Base-by-base conservation (phyloP, 2,329 filamentous ascomycete species). In the Penicillium sp. region DNA sequence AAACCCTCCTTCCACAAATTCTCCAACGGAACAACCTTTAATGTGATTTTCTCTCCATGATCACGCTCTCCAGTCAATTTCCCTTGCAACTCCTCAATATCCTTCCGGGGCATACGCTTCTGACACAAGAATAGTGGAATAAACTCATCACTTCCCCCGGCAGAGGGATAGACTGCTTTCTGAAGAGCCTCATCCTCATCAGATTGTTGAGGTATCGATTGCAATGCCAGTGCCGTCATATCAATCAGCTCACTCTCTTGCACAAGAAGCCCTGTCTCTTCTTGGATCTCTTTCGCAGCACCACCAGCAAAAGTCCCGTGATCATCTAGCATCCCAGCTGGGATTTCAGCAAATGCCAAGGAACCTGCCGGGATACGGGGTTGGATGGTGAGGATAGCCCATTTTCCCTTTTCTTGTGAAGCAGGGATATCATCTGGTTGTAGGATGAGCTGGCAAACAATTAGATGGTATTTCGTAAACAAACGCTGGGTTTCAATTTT, bases 281-380 rank as follows among this genome's bases (percentile, higher is more conserved):
- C 83, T 29, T 79, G 63, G 35, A 87, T 83, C 61, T 87, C 84
- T 50, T 80, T 79, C 2, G 82, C 83, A 0, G 84, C 84, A 10
- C 76, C 80, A 7, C 84, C 83, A 1, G 77, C 73, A 59, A 86
- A 83, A 0, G 78, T 79, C 10, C 81, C 80, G 37, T 72, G 74
- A 58, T 82, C 81, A 61, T 87, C 84, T 1, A 87, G 73, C 83
- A 87, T 86, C 19, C 84, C 84, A 1, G 84, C 84, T 2, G 84
- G 84, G 9, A 87, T 79, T 66, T 86, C 84, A 13, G 77, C 65
- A 56, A 87, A 82, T 1, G 79, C 72, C 3, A 86, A 75, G 1
- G 79, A 82, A 0, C 80, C 82, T 1, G 83, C 81, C 4, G 84
- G 81, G 11, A 85, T 79, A 26, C 84, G 80, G 11, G 84, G 83